Base-by-base conservation (phyloP, 2,329 filamentous ascomycete species). In the Fusarium sp. region DNA sequence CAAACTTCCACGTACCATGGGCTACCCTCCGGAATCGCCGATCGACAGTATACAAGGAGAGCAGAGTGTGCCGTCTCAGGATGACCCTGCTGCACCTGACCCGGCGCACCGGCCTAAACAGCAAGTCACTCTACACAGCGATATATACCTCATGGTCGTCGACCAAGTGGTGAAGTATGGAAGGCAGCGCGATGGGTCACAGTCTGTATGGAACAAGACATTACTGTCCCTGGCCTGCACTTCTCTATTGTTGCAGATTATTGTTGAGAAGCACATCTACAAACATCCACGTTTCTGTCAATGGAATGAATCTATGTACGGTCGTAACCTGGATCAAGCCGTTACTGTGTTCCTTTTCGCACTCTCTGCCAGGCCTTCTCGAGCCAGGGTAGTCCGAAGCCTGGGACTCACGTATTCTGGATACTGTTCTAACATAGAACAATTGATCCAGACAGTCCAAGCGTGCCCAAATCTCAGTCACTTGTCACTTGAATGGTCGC, bases 261-360 rank as follows among this genome's bases (percentile, higher is more conserved):
- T 67, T 4, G 22, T 32, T 3, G 65, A 73, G 13, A 44, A 32
- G 1, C 32, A 51, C 22, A 14, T 73, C 0, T 73, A 73, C 22
- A 14, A 22, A 7, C 14, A 52, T 4, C 60, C 69, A 9, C 3
- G 7, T 5, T n/a, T n/a, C 4, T 6, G 11, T 8, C 25, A 10
- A 6, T 27, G 25, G 7, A 12, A 18, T 18, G 16, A 8, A 7
- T 6, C 13, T 20, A 18, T 27, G 25, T 14, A 6, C 18, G 3
- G 29, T 11, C 18, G 11, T 18, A 37, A n/a, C 34, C 18, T 37
- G 34, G 34, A 37, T 37, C 18, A 37, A 11, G 10, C 5, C 18
- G 10, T 32, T 7, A 30, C 9, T 30, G 3, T 18, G 0, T 51
- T 73, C 18, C 22, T 27, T 1, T 60, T 70, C 16, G 18, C 57